These are phyloP conservation scores for Lepidium campestre DNA, from an alignment of 441 rosid species.

Conservation along the genomic window DNA sequence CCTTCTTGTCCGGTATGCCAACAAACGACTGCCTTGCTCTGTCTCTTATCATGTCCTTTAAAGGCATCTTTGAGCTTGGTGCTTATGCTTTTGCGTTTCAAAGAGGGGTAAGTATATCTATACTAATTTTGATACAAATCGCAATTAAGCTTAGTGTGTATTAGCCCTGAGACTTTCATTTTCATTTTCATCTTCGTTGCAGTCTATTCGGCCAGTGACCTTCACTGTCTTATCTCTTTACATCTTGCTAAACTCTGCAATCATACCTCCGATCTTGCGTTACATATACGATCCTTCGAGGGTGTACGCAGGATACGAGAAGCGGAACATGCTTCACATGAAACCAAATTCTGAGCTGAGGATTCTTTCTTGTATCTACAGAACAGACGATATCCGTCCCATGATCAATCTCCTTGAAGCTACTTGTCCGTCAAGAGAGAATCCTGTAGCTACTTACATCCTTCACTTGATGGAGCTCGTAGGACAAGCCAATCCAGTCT, in stretches of 20 bases:
- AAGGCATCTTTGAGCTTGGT: slow-evolving; percentile 38
- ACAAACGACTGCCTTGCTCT: slow-evolving; percentile 33
- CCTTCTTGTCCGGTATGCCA: slow-evolving; percentile 33
- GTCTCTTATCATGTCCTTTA: slow-evolving; percentile 35
- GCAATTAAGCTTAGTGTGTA: background rate
- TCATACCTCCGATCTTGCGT: slow-evolving; percentile 36
- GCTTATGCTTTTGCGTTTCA: slow-evolving; percentile 21
- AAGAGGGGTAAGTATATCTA: slow-evolving; percentile 21
- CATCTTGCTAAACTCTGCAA: slow-evolving; percentile 28
- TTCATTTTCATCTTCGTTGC: slow-evolving; percentile 2
- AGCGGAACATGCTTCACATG: slow-evolving; percentile 38
- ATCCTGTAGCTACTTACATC: slow-evolving; percentile 31
- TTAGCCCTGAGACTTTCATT: background rate
- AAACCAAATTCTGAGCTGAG: slow-evolving; percentile 31
- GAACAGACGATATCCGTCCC: slow-evolving; percentile 32
- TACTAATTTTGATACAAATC: background rate
- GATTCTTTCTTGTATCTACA: slow-evolving; percentile 42
- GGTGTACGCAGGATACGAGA: slow-evolving; percentile 37
- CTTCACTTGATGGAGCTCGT: slow-evolving; percentile 48
- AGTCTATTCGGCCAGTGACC: slow-evolving; percentile 22
- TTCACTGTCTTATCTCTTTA: slow-evolving; percentile 16
- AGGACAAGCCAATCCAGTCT: slow-evolving; percentile 41
- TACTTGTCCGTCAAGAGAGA: slow-evolving; percentile 28
- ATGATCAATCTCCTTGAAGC: slow-evolving; percentile 36
- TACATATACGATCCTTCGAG: slow-evolving; percentile 40